A percentile compares a stretch with the other conserved stretches of the same genome.
Evolutionary conservation across 441 rosid genomes (phyloP).

Genomic region (Breynia disticha): DNA sequence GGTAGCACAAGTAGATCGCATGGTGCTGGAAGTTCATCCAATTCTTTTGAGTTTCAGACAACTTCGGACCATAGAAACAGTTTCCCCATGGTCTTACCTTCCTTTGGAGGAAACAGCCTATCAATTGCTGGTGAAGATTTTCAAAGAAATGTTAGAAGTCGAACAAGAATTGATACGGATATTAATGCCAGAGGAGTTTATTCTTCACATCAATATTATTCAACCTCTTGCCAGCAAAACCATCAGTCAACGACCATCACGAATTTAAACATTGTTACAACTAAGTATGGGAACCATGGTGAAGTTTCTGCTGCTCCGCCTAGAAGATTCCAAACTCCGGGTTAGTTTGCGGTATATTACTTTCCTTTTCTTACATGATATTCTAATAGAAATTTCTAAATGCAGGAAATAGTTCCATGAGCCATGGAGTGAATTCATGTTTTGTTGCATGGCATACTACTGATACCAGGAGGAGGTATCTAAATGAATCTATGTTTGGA

Average conservation of each 20-base stretch:
- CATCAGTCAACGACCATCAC: constrained; percentile 1
- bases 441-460: constrained; percentile 15
- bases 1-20: constrained; percentile 17
- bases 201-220: constrained; percentile 12
- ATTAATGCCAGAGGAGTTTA: constrained; percentile 11
- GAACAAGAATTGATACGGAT: constrained; percentile 24
- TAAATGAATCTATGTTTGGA: constrained; percentile 14
- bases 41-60: constrained; percentile 13
- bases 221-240: constrained; percentile 10
- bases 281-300: constrained; percentile 10
- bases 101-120: constrained; percentile 10
- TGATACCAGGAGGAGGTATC: constrained; percentile 10
- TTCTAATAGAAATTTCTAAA: constrained; percentile 5
- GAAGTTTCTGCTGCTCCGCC: constrained; percentile 11
- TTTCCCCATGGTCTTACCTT: constrained; percentile 16
- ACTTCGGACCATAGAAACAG: constrained; percentile 9
- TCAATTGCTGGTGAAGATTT: constrained; percentile 16
- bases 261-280: constrained; percentile 8
- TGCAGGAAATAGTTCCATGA: constrained; percentile 17
- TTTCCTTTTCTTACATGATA: background rate
- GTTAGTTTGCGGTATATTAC: constrained; percentile 16
- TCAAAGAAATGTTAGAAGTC: constrained; percentile 24
- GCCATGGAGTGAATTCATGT: constrained; percentile 17
- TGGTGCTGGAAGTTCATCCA: constrained; percentile 27
- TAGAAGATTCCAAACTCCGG: constrained; percentile 15